Conservation (phyloP, 768 basidiomycete species). For the Tricholoma sp. region DNA sequence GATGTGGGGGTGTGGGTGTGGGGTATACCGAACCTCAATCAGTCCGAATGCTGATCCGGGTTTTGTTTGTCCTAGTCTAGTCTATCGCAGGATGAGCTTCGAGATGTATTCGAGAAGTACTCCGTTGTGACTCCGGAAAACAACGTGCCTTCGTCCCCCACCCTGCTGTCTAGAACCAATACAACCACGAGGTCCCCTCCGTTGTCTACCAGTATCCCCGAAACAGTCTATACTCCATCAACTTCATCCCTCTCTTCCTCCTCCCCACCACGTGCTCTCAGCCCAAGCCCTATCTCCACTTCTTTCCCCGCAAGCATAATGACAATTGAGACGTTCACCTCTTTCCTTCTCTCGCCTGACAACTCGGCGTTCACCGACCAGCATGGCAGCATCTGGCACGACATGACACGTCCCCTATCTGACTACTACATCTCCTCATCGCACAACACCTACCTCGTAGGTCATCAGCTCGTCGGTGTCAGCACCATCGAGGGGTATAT, state of each 20-base stretch:
- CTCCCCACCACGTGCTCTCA: not conserved
- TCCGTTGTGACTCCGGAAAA: constrained; percentile 3
- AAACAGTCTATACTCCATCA: not conserved
- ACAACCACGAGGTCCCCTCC: not conserved
- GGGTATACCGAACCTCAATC: not conserved
- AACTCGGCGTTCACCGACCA: constrained; percentile 56
- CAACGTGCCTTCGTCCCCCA: not conserved
- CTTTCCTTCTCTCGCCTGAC: constrained; percentile 78
- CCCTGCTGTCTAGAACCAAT: not conserved
- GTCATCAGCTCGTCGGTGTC: constrained; percentile 80
- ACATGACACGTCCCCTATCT: constrained; percentile 85
- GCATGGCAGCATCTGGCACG: constrained; percentile 49
- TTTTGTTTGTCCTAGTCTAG: constrained; percentile 25
- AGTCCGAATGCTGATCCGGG: not conserved
- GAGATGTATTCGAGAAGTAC: constrained; percentile 37
- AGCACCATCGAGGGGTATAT: constrained; percentile 96
- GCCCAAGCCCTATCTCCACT: constrained; percentile 20
- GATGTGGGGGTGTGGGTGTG: not conserved
- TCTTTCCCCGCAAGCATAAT: constrained; percentile 29
- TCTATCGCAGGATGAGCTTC: constrained; percentile 30
- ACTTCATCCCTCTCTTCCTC: not conserved
- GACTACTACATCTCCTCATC: constrained; percentile 90
- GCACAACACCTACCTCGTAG: constrained; percentile 88
- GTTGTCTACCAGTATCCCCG: not conserved
- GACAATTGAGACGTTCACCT: constrained; percentile 61